phyloP scores from a whole-genome alignment of 345 rosid species.

The Melaleuca quinquenervia region DNA sequence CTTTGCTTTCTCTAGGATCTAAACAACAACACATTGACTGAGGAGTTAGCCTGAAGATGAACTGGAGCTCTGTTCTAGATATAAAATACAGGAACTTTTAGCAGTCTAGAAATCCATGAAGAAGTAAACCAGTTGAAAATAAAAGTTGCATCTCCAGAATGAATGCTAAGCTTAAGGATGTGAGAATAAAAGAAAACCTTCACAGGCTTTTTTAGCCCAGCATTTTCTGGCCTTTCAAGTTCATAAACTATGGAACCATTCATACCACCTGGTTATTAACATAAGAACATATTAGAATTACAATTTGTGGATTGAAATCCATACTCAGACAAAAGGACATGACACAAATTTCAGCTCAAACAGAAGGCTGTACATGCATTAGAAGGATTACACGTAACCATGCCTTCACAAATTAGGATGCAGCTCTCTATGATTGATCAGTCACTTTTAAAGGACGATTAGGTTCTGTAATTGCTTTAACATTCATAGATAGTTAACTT shows the following conservation, averaged over 20 bases:
- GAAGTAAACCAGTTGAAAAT: neutral
- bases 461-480: neutral
- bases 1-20: constrained; percentile 85
- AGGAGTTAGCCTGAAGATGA: constrained; percentile 17
- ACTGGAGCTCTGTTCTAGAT: neutral
- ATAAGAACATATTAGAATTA: neutral
- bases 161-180: neutral
- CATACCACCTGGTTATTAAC: constrained; percentile 61
- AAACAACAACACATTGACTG: constrained; percentile 21
- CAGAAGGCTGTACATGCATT: neutral
- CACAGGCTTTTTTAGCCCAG: constrained; percentile 68
- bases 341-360: neutral
- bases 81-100: neutral
- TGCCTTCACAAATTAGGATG: neutral
- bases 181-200: constrained; percentile 27
- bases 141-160: neutral
- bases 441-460: neutral
- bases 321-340: neutral
- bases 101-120: neutral
- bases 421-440: neutral
- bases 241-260: constrained; percentile 84
- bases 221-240: constrained; percentile 87
- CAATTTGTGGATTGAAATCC: neutral
- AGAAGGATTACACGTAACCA: neutral
- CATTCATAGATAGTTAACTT: neutral